These are phyloP conservation scores for Linum tenue DNA, from an alignment of 345 rosid genomes.

Conservation along the genomic window DNA sequence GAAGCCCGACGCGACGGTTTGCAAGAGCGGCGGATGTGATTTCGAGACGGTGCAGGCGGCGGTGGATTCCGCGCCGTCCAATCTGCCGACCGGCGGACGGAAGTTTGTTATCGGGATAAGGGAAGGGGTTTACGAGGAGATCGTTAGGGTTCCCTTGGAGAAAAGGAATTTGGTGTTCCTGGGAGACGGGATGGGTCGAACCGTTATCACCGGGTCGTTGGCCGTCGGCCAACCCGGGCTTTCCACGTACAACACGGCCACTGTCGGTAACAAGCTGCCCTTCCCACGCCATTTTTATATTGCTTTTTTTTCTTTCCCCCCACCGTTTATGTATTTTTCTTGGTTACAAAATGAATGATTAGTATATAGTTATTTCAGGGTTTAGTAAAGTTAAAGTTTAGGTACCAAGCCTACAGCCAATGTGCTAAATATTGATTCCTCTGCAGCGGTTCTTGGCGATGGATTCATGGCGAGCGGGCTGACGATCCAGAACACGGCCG, in stretches of 20 bases:
- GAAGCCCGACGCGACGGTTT: constrained; percentile 59
- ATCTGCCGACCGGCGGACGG: constrained; percentile 3
- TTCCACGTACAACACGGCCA: constrained; percentile 66
- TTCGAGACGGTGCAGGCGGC: constrained; percentile 72
- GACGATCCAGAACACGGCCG: constrained; percentile 78
- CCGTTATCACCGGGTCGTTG: constrained; percentile 64
- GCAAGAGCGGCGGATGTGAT: constrained; percentile 27
- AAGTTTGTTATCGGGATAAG: constrained; percentile 56
- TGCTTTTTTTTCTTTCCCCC: too few relatives aligned
- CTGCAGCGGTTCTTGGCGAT: constrained; percentile 75
- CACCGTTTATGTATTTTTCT: too few relatives aligned
- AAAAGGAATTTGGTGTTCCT: constrained; percentile 69
- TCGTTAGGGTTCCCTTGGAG: constrained; percentile 61
- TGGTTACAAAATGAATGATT: too few relatives aligned
- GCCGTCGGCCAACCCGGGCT: constrained; percentile 49
- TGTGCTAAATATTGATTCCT: too few relatives aligned
- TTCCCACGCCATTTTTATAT: too few relatives aligned
- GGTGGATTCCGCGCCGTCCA: constrained; percentile 66
- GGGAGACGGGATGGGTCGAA: constrained; percentile 82
- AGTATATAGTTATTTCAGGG: too few relatives aligned
- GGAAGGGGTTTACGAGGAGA: constrained; percentile 68
- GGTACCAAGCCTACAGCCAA: too few relatives aligned
- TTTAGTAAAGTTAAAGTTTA: too few relatives aligned
- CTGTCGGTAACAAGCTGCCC: constrained; percentile 73
- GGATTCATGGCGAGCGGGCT: constrained; percentile 93